Evolutionary conservation across 2,329 filamentous ascomycete species (phyloP), one percentile per base, ranked within the genome.

Genomic region (Penicillium sp.): DNA sequence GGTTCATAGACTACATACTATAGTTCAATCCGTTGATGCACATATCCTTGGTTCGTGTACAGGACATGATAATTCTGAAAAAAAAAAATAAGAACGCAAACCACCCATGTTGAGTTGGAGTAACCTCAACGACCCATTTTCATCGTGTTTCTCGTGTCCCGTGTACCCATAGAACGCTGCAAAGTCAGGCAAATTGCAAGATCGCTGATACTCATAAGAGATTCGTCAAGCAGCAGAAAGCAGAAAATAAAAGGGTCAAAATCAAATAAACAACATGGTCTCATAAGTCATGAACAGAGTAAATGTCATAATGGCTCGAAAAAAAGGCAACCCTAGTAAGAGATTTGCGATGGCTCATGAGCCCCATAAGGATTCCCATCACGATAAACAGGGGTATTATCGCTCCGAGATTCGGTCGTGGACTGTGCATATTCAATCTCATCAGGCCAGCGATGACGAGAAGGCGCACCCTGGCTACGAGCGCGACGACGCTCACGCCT

Each of bases 401-500:
- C 40, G 4, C 12, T 35, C 46, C 53, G 19, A 2, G 43, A 43
- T 43, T 52, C 57, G 25, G 40, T 43, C 2, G 29, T 35, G 3
- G 54, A 61, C 33, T 52, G 46, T 4, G 60, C 50, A 56, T 60
- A 59, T 56, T 73, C 71, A 51, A 72, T 70, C 52, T 74, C 71
- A 59, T 73, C 69, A 3, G 71, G 71, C 60, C 65, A 71, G 15
- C 68, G 59, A 29, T 62, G 56, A 2, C 42, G 27, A 8, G 63
- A 47, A 13, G 50, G 33, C 8, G 51, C 42, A 8, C 53, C 61
- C 15, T 72, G 60, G 50, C 70, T 73, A 47, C 62, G 66, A 27
- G 64, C 53, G 1, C 70, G 68, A 12, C 62, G 62, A 37, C 83
- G 65, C 78, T 81, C 83, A 40, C 80, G 73, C 63, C 82, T 82